Conservation (phyloP, 2,329 filamentous ascomycete genomes). For the Cytospora piceae region DNA sequence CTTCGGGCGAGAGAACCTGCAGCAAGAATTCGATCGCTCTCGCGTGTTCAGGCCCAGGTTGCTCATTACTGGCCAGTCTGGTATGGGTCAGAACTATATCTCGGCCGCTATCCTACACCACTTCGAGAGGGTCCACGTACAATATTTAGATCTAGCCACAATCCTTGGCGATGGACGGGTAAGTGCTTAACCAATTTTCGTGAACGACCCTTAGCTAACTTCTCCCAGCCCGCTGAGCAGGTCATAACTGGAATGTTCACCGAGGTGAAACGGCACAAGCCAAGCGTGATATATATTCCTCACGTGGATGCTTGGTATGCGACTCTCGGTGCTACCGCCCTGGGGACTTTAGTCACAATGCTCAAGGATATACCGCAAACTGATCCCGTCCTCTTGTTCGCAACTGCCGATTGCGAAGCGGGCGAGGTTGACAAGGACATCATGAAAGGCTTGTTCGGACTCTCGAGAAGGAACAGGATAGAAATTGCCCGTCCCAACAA, state of each 20-base stretch:
- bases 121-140: constrained; percentile 91
- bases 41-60: constrained; percentile 88
- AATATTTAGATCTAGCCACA: constrained; percentile 89
- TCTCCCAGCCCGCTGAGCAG: constrained; percentile 70
- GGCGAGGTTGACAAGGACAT: constrained; percentile 65
- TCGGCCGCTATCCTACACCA: constrained; percentile 84
- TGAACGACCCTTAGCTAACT: constrained; percentile 35
- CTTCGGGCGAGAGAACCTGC: constrained; percentile 78
- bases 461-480: constrained; percentile 77
- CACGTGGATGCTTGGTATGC: constrained; percentile 87
- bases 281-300: constrained; percentile 93
- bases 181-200: constrained; percentile 39
- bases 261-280: constrained; percentile 92
- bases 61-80: constrained; percentile 77
- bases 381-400: constrained; percentile 85
- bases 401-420: constrained; percentile 75
- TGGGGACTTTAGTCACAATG: constrained; percentile 83
- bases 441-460: constrained; percentile 81
- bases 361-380: constrained; percentile 83
- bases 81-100: constrained; percentile 94
- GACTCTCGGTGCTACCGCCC: constrained; percentile 62
- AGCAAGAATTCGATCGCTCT: constrained; percentile 81
- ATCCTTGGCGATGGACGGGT: constrained; percentile 82
- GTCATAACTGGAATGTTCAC: constrained; percentile 89
- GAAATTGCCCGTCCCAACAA: constrained; percentile 68